Evolutionary conservation across 1,284 basidiomycete species (phyloP), one percentile per base, ranked within the genome.

Genomic region (Trametes sp.): DNA sequence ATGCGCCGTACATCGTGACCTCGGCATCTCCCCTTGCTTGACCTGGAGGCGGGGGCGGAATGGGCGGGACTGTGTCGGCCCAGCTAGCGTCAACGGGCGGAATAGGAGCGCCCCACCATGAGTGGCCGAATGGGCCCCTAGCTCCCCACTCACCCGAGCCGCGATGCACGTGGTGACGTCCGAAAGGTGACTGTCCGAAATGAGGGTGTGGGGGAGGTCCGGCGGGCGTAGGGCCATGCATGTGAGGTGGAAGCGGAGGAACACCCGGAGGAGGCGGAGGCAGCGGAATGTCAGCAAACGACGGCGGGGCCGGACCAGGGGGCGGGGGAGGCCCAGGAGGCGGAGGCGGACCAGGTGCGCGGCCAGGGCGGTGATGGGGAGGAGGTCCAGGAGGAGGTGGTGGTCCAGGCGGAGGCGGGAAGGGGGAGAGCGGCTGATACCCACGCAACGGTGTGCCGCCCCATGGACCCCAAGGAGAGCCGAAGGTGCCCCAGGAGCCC

Each of bases 1-100:
- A 67, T 29, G 63, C 72, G 57, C 63, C 73, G 63, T 58, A 75
- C 73, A 66, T 59, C 4, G 62, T 66, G 26, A 70, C 64, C 46
- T 71, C 68, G 19, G 64, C 64, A 26, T 62, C 59, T 7, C 59
- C 61, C 16, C 51, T 55, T 26, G 54, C 44, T 24, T 33, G 19
- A 36, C 26, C 52, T 36, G 42, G 55, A 11, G 45, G 45, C 1
- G 42, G 23, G n/a, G 62, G 62, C 10, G 62, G 64, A 21, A 64
- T 61, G 26, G 41, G 45, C 2, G 59, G 62, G 23, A 61, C 63
- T 9, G 64, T 63, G 11, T 63, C 60, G 24, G 29, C 64, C 69
- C 69, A 70, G 44, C 54, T 50, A 11, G 51, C 46, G 36, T 57
- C 59, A 16, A 59, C 52, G 28, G 50, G 58, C 35, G 54, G 66